phyloP scores from a whole-genome alignment of 306 rosid species.

The Begonia masoniana region DNA sequence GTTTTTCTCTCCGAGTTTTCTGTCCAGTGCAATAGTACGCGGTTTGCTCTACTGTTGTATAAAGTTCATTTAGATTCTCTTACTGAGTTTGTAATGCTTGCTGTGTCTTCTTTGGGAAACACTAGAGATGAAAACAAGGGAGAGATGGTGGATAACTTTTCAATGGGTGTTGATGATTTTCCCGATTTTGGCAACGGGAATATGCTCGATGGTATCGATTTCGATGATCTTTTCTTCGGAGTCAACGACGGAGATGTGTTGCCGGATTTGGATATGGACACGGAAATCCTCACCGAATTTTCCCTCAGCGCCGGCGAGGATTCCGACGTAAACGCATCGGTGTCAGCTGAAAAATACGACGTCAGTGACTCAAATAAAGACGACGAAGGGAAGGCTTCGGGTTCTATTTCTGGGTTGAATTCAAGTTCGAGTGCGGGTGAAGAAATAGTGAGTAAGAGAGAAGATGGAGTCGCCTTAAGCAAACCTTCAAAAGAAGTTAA shows the following conservation, averaged over 20 bases:
- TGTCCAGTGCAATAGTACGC: no score
- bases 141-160: conserved; percentile 46
- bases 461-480: conserved; percentile 4
- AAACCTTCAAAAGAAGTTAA: conserved; percentile 14
- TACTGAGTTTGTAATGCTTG: conserved; percentile 41
- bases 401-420: conserved; percentile 14
- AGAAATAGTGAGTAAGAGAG: conserved; percentile 37
- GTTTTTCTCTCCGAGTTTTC: no score
- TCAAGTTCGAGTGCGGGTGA: conserved; percentile 19
- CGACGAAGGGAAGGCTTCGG: conserved; percentile 35
- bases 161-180: conserved; percentile 33
- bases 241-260: conserved; percentile 48
- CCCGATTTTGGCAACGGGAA: conserved; percentile 30
- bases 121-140: conserved; percentile 42
- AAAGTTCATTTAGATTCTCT: not conserved
- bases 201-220: conserved; percentile 59
- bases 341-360: conserved; percentile 17
- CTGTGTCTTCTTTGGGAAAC: conserved; percentile 51
- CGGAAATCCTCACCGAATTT: conserved; percentile 58
- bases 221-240: conserved; percentile 58
- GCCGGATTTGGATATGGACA: conserved; percentile 88
- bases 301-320: conserved; percentile 36
- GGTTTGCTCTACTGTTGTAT: no score
- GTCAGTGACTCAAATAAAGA: conserved; percentile 7
- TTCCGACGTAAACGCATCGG: conserved; percentile 36